Evolutionary conservation across 352 stramenopile genomes (phyloP), one percentile per base, ranked within the genome.

Genomic region (Nothophytophthora sp.): DNA sequence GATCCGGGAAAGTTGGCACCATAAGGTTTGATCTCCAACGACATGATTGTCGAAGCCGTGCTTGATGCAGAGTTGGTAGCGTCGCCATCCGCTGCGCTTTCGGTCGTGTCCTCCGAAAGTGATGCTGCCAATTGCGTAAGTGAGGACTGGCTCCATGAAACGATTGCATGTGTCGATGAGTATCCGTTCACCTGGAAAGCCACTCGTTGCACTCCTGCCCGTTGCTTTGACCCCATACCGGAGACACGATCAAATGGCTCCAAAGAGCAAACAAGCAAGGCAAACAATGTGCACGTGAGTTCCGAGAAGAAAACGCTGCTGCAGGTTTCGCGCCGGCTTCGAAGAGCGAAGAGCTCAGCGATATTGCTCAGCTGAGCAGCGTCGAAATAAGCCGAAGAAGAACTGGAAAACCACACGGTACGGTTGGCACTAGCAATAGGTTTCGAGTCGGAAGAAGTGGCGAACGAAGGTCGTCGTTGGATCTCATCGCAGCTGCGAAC

Each of bases 221-320:
- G 1, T n/a, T n/a, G 19, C 9, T 4, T 25, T 7, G 29, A 40
- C 10, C 32, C 24, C 34, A 44, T 18, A 6, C 18, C 19, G 3
- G 11, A 29, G 13, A 29, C 13, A n/a, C 16, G 20, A 12, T 25
- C 12, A 15, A 45, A 13, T 6, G 23, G 19, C 24, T 5, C n/a
- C 7, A 30, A 53, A 2, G 39, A 50, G 5, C 19, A 40, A 4
- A 54, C 50, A 1, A 81, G 30, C 18, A 76, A 50, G 15, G 23
- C 38, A 47, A 83, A 77, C 15, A 81, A 11, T 9, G 50, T 30
- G 24, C 40, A 47, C 13, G 63, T 74, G 4, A 69, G 7, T 25
- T 74, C 66, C 5, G 72, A 75, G 18, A 59, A 65, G 36, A 74
- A 83, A 4, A 72, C 50, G 7, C 36, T 32, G 32, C 27, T 57